A percentile compares a stretch with the other conserved stretches of the same genome.
These are phyloP conservation scores for Insectozyma bohioensis DNA, from an alignment of 1,139 yeast genomes.

Conservation along the genomic window DNA sequence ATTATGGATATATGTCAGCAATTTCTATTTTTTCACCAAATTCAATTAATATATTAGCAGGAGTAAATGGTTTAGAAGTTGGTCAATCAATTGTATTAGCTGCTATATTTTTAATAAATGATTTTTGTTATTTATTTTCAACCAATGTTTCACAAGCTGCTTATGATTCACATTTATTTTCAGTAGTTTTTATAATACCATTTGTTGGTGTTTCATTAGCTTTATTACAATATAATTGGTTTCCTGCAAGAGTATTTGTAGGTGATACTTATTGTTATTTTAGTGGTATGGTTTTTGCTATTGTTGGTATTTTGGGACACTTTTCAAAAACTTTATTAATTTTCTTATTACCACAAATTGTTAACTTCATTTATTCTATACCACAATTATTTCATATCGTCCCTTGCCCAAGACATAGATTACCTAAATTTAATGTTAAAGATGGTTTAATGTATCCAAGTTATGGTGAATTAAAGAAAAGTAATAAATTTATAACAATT, in stretches of 20 bases:
- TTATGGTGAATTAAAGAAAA: conserved; percentile 29
- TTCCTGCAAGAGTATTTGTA: conserved; percentile 89
- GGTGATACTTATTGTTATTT: conserved; percentile 98
- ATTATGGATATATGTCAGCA: conserved; percentile 87
- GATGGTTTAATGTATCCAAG: conserved; percentile 79
- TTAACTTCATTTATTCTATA: conserved; percentile 82
- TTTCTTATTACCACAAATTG: conserved; percentile 85
- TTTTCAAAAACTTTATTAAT: conserved; percentile 88
- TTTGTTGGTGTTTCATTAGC: conserved; percentile 84
- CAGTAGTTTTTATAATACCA: conserved; percentile 78
- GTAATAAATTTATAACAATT: conserved; percentile 19
- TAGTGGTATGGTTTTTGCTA: conserved; percentile 98
- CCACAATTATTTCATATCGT: conserved; percentile 87
- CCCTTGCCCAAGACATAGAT: conserved; percentile 93
- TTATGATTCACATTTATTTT: conserved; percentile 78
- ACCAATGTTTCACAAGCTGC: conserved; percentile 52
- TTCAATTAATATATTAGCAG: conserved; percentile 95
- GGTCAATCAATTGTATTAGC: conserved; percentile 89
- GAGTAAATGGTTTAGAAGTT: conserved; percentile 93
- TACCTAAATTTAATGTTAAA: conserved; percentile 69
- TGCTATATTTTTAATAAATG: conserved; percentile 69
- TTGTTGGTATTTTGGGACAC: conserved; percentile 93
- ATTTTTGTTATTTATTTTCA: conserved; percentile 61
- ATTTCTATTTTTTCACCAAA: conserved; percentile 93
- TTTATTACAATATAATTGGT: conserved; percentile 78